Conservation (phyloP, 352 stramenopile genomes). For the Globisporangium recalcitrans region DNA sequence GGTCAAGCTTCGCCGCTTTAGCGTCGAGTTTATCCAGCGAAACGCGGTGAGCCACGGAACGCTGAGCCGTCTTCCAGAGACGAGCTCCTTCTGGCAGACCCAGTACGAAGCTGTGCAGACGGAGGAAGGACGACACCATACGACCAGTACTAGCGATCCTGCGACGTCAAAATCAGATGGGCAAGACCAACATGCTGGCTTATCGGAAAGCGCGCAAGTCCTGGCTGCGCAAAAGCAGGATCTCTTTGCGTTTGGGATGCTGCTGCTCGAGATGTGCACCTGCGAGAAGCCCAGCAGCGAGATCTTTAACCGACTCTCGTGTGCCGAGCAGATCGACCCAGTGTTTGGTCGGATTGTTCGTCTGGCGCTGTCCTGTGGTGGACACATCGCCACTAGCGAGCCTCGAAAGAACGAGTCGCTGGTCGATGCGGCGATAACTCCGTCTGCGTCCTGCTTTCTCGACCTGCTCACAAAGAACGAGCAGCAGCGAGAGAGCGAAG, state of each 20-base stretch:
- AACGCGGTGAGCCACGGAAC: neutral
- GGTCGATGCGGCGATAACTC: constrained; percentile 1
- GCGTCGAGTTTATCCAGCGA: constrained; percentile 26
- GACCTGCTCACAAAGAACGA: constrained; percentile 24
- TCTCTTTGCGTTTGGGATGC: constrained; percentile 62
- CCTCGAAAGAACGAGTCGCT: neutral
- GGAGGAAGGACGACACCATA: neutral
- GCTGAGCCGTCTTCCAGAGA: neutral
- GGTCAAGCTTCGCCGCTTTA: constrained; percentile 56
- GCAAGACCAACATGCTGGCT: neutral
- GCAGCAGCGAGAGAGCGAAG: constrained; percentile 13
- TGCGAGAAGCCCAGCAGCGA: constrained; percentile 49
- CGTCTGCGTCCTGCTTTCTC: constrained; percentile 17
- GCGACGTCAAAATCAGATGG: neutral
- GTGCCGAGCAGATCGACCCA: constrained; percentile 39
- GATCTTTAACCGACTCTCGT: constrained; percentile 43
- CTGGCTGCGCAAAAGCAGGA: constrained; percentile 20
- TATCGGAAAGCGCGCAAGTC: neutral
- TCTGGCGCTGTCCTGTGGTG: constrained; percentile 18
- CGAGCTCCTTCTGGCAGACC: constrained; percentile 15
- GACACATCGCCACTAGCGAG: neutral
- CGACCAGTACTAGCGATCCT: neutral
- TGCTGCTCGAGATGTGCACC: constrained; percentile 67
- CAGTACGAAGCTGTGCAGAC: neutral
- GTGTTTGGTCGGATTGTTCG: constrained; percentile 36